These are phyloP conservation scores for Alternaria panax DNA, from an alignment of 2,329 filamentous ascomycete species.

Conservation along the genomic window DNA sequence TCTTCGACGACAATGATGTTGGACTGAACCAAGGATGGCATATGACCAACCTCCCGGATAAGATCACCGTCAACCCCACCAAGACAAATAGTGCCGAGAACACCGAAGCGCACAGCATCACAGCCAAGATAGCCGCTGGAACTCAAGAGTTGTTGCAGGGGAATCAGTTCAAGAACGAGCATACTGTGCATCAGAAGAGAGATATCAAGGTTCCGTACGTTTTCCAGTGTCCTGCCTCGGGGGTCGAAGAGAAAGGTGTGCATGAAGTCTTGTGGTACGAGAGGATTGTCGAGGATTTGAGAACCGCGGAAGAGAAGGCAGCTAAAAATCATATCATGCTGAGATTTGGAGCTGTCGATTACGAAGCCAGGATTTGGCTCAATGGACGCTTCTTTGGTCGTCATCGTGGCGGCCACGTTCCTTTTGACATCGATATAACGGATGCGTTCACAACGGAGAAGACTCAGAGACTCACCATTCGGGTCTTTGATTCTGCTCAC, in stretches of 20 bases:
- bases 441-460: constrained; percentile 48
- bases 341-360: constrained; percentile 69
- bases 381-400: constrained; percentile 61
- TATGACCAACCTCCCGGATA: constrained; percentile 57
- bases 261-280: constrained; percentile 76
- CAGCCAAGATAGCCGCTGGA: constrained; percentile 59
- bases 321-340: constrained; percentile 56
- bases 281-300: constrained; percentile 59
- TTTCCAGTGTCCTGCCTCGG: constrained; percentile 70
- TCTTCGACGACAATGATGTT: constrained; percentile 70
- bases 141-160: constrained; percentile 58
- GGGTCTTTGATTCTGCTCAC: constrained; percentile 69
- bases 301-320: constrained; percentile 53
- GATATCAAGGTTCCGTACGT: constrained; percentile 70
- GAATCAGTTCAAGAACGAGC: constrained; percentile 50
- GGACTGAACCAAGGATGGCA: constrained; percentile 65
- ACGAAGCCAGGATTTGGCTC: constrained; percentile 66
- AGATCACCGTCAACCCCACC: constrained; percentile 40
- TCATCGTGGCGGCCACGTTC: constrained; percentile 67
- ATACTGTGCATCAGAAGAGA: constrained; percentile 54
- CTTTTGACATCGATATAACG: constrained; percentile 64
- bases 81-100: constrained; percentile 27
- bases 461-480: constrained; percentile 57
- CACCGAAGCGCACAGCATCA: constrained; percentile 48
- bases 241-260: constrained; percentile 66